Conservation (phyloP, 129 eudicot genomes). For the Lactuca sativa region DNA sequence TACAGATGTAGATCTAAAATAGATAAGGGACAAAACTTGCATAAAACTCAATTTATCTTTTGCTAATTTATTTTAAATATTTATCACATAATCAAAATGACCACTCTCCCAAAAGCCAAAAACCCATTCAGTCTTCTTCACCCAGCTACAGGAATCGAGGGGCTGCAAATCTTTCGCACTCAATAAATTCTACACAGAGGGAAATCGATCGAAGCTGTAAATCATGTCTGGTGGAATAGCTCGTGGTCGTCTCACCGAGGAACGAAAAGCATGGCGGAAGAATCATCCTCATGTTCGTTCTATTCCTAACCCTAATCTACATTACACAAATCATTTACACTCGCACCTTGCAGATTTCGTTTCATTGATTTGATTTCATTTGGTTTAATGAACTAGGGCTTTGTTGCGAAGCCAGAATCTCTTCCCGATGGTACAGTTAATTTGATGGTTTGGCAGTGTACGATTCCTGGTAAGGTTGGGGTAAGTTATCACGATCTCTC, state of each 20-base stretch:
- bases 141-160: constrained; percentile 9
- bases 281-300: constrained; percentile 80
- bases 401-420: constrained; percentile 83
- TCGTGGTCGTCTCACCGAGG: constrained; percentile 87
- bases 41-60: too few species aligned
- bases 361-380: constrained; percentile 1
- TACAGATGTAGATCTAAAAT: too few species aligned
- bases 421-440: constrained; percentile 69
- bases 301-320: constrained; percentile 23
- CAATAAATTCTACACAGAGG: constrained; percentile 12
- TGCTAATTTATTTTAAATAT: too few species aligned
- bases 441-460: constrained; percentile 81
- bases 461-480: constrained; percentile 72
- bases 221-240: constrained; percentile 86
- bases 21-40: too few species aligned
- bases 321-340: neutral
- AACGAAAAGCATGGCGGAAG: constrained; percentile 84
- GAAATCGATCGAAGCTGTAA: constrained; percentile 1
- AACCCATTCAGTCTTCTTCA: constrained; percentile 8
- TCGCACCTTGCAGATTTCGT: neutral
- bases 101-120: neutral
- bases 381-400: constrained; percentile 52
- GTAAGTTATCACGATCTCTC: constrained; percentile 35
- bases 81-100: too few species aligned
- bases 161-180: constrained; percentile 17